Conservation (phyloP, 2,329 filamentous ascomycete genomes). For the Hymenoscyphus fraxineus region DNA sequence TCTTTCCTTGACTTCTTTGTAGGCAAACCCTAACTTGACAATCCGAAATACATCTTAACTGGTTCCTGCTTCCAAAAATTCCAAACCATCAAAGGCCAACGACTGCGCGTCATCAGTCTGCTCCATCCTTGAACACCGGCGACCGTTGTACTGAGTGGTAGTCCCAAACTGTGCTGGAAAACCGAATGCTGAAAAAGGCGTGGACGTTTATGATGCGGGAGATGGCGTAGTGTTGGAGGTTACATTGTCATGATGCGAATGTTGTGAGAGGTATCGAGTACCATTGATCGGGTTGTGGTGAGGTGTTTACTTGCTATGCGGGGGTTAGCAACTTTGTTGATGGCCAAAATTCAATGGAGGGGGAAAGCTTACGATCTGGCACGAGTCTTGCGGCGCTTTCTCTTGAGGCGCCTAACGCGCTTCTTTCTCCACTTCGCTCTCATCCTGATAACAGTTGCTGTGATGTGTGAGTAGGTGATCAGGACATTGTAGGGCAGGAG, state of each 20-base stretch:
- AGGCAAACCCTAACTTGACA: conserved; percentile 34
- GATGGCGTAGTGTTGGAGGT: conserved; percentile 33
- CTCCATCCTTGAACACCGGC: conserved; percentile 36
- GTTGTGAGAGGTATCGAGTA: conserved; percentile 31
- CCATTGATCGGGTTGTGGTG: conserved; percentile 41
- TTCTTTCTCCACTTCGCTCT: conserved; percentile 99
- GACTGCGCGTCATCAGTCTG: conserved; percentile 34
- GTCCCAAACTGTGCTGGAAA: conserved; percentile 29
- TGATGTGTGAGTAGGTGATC: background rate
- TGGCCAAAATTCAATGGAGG: background rate
- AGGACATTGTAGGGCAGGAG: background rate
- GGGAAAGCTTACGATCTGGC: conserved; percentile 76
- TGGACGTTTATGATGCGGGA: conserved; percentile 35
- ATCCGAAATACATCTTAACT: conserved; percentile 34
- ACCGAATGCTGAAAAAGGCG: conserved; percentile 35
- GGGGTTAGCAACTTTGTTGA: conserved; percentile 19
- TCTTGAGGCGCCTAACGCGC: conserved; percentile 97
- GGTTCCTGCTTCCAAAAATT: conserved; percentile 32
- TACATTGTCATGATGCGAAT: conserved; percentile 37
- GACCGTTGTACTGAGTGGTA: conserved; percentile 31
- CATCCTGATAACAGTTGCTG: conserved; percentile 43
- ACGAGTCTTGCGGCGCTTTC: conserved; percentile 99
- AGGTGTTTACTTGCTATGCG: conserved; percentile 43
- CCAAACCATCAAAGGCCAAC: conserved; percentile 36
- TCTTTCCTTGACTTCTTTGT: conserved; percentile 29